These are phyloP conservation scores for Quercus berberidifolia DNA, from an alignment of 306 rosid genomes.

Conservation along the genomic window DNA sequence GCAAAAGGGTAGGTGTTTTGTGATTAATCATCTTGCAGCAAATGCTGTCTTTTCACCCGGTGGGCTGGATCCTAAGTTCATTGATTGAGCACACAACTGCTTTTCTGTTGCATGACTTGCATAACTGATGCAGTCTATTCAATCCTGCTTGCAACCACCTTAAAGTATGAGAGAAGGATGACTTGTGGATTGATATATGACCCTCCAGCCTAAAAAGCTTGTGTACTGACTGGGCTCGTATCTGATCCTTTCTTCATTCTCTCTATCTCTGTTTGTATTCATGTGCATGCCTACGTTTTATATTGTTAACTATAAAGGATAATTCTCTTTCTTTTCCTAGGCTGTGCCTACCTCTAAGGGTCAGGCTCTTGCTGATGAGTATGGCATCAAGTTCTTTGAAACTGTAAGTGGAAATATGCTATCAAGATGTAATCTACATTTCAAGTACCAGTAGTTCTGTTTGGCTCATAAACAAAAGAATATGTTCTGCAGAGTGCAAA, in stretches of 20 bases:
- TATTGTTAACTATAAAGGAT: not conserved
- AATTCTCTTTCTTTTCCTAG: slow-evolving; percentile 30
- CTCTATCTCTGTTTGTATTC: not conserved
- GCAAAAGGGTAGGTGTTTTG: slow-evolving; percentile 57
- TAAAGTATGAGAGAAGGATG: not conserved
- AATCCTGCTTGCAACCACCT: not conserved
- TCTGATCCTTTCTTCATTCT: not conserved
- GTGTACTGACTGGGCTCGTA: not conserved
- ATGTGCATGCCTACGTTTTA: not conserved
- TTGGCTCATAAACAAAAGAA: slow-evolving; percentile 22
- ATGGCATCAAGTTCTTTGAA: slow-evolving; percentile 82
- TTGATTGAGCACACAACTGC: not conserved
- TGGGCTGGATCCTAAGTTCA: slow-evolving; percentile 9
- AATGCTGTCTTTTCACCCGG: not conserved
- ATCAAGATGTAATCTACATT: slow-evolving; percentile 4
- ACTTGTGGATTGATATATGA: not conserved
- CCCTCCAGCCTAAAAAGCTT: not conserved
- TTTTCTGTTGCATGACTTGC: slow-evolving; percentile 1
- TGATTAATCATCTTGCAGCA: slow-evolving; percentile 2
- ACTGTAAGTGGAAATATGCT: slow-evolving; percentile 56
- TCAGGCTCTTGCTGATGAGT: slow-evolving; percentile 94
- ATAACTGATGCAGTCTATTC: slow-evolving; percentile 2
- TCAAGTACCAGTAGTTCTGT: not conserved
- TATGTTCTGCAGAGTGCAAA: slow-evolving; percentile 70
- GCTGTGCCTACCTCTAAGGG: slow-evolving; percentile 84